Base-by-base conservation (phyloP, 164 flowering plant genomes). In the Warburgia ugandensis region DNA sequence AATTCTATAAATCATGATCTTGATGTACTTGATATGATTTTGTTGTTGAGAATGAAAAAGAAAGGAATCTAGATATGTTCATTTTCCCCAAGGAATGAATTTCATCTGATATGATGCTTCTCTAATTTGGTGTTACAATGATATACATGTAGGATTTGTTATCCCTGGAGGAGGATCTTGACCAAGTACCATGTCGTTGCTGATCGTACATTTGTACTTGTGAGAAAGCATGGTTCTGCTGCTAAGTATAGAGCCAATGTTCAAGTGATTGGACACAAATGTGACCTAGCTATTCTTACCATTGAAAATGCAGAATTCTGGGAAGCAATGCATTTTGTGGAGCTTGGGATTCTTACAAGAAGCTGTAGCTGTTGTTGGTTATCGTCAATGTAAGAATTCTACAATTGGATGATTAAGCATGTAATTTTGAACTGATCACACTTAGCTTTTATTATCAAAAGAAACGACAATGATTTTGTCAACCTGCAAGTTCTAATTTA, bases 181-280 rank as follows among this genome's bases (percentile, higher is more conserved):
- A 91, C 98, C 9, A 91, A 91, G 76, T 96, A 96, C 31, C 98
- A 91, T 73, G 96, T 87, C 9, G 96, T 91, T 29, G 96, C 95
- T 45, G 88, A 91, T 74, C 78, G 81, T 40, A 81, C 96, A 4
- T 87, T 81, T 72, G 95, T 91, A 10, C 84, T 85, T 55, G 91
- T 87, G 20, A 83, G 96, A 59, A 91, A 83, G 67, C 96, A 85
- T 61, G 98, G 98, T 21, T 91, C 90, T 35, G 88, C 96, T 9
- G 77, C 73, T 50, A 91, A 91, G 62, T 81, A 79, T 54, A 77
- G 88, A 61, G 96, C 98, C 9, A 68, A 76, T 55, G 81, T 91
- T 20, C 69, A 68, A 53, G 95, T 94, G 25, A 68, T 91, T 60
- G 98, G 98, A 29, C 95, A 85, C 64, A 96, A 92, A 67, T 92